Conservation (phyloP, 225 moss, liverwort and hornwort genomes). For the Marchantia paleacea region DNA sequence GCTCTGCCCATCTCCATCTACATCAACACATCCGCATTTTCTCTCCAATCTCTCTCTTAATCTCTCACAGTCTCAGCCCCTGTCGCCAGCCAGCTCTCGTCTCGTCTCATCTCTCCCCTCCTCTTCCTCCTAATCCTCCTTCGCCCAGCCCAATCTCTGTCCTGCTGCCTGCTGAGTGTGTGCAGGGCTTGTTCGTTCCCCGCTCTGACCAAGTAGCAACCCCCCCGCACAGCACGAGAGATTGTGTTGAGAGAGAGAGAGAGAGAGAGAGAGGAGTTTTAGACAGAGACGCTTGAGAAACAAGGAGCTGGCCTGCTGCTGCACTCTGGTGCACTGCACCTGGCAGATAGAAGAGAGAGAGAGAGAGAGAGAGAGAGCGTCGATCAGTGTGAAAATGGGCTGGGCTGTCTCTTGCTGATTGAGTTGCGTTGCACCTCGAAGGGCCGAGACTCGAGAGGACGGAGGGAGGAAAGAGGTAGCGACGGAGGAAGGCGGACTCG, state of each 20-base stretch:
- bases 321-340: background rate
- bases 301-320: background rate
- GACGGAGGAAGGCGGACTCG: too few species aligned
- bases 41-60: background rate
- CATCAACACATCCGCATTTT: too few species aligned
- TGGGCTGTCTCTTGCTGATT: background rate
- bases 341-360: background rate
- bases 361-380: background rate
- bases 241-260: slow-evolving; percentile 2
- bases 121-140: background rate
- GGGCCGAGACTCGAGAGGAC: too few species aligned
- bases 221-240: background rate
- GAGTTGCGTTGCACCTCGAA: too few species aligned
- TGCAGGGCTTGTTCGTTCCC: background rate
- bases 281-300: background rate
- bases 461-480: background rate
- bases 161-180: background rate
- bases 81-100: background rate
- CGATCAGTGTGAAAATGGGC: background rate
- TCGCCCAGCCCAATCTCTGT: background rate
- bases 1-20: background rate
- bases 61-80: background rate
- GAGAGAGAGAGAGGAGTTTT: background rate
- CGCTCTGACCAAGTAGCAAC: too few species aligned
- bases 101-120: background rate